These are phyloP conservation scores for Spathaspora sp. DNA, from an alignment of 805 yeast genomes.

Conservation along the genomic window DNA sequence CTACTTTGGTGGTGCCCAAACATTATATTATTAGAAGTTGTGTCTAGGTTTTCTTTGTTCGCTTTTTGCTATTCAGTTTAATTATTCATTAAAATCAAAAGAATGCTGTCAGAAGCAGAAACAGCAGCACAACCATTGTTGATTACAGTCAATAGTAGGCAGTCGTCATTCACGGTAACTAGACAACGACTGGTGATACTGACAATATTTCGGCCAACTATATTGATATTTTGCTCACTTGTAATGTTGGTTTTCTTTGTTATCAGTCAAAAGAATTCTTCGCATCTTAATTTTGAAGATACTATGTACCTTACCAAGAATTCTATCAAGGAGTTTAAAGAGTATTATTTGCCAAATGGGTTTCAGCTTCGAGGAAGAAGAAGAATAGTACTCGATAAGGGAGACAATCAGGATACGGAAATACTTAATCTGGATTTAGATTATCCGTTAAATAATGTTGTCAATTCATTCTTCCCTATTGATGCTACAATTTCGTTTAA, in stretches of 20 bases:
- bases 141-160: background rate
- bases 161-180: background rate
- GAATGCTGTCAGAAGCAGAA: background rate
- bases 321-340: slow-evolving; percentile 19
- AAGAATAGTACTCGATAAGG: background rate
- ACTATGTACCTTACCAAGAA: slow-evolving; percentile 23
- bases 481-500: slow-evolving; percentile 33
- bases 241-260: slow-evolving; percentile 8
- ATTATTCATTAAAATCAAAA: background rate
- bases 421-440: slow-evolving; percentile 17
- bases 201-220: slow-evolving; percentile 8
- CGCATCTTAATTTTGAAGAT: slow-evolving; percentile 18
- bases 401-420: background rate
- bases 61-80: background rate
- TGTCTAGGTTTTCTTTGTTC: background rate
- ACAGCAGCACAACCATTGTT: background rate
- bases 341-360: slow-evolving; percentile 9
- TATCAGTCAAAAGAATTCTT: background rate
- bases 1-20: no score
- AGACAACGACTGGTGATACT: slow-evolving; percentile 3
- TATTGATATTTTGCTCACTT: slow-evolving; percentile 8
- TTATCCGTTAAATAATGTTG: slow-evolving; percentile 29
- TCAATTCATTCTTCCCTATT: slow-evolving; percentile 40
- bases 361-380: background rate
- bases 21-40: no score